These are phyloP conservation scores for Botrytis paeoniae DNA, from an alignment of 2,329 filamentous ascomycete genomes.

Conservation along the genomic window DNA sequence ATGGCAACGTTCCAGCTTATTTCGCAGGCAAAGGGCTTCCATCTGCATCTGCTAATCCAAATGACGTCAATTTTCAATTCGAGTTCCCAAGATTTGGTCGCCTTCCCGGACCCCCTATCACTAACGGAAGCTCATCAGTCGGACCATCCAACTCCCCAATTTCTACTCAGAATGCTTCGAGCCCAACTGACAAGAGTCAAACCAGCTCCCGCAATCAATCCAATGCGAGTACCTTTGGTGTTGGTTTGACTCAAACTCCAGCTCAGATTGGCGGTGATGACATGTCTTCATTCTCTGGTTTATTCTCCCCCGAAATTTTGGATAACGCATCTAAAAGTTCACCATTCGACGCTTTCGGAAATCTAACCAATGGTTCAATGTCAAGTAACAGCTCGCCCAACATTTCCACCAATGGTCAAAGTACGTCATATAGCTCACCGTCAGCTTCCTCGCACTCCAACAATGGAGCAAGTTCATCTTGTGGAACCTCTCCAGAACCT, in stretches of 20 bases:
- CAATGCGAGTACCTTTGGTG: constrained; percentile 37
- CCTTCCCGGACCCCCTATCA: constrained; percentile 49
- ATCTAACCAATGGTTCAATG: constrained; percentile 47
- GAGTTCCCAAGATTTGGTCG: constrained; percentile 93
- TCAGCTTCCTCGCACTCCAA: constrained; percentile 62
- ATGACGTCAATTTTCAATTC: constrained; percentile 84
- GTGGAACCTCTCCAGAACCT: constrained; percentile 76
- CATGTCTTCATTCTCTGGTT: constrained; percentile 52
- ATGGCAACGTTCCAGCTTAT: constrained; percentile 30
- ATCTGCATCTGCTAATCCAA: constrained; percentile 53
- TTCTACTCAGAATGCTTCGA: constrained; percentile 25
- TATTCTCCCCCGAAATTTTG: constrained; percentile 58
- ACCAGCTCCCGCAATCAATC: constrained; percentile 33
- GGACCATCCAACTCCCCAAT: constrained; percentile 30
- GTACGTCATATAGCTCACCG: constrained; percentile 61
- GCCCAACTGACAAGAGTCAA: constrained; percentile 29
- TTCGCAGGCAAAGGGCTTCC: constrained; percentile 47
- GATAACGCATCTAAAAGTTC: constrained; percentile 45
- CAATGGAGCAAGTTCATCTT: constrained; percentile 60
- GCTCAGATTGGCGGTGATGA: constrained; percentile 37
- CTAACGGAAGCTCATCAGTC: constrained; percentile 20
- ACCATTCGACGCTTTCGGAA: constrained; percentile 43
- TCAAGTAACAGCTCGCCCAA: constrained; percentile 36
- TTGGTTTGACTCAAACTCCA: constrained; percentile 29
- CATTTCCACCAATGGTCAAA: constrained; percentile 40